Conservation (phyloP, 176 grass and related monocot genomes). For the Thinopyrum elongatum region DNA sequence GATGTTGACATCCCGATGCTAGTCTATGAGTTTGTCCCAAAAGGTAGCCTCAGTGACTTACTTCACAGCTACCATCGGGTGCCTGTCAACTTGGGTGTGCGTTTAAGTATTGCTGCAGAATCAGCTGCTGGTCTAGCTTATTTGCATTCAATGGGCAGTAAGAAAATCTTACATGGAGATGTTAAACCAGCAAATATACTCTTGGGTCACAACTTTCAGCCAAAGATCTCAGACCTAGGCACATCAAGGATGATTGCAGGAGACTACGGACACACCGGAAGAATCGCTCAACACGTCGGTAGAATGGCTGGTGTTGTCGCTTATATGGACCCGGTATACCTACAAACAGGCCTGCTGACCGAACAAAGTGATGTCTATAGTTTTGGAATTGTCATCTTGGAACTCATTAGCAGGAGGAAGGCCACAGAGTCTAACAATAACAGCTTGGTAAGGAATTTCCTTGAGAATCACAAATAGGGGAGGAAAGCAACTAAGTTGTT, state of each 20-base stretch:
- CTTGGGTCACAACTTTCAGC: neutral
- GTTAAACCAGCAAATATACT: neutral
- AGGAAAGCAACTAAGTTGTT: neutral
- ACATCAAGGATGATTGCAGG: neutral
- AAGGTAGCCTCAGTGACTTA: too few relatives aligned
- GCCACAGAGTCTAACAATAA: too few relatives aligned
- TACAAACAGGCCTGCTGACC: neutral
- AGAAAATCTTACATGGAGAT: neutral
- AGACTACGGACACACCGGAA: neutral
- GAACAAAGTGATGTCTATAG: neutral
- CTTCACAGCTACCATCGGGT: too few relatives aligned
- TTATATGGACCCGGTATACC: neutral
- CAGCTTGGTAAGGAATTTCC: neutral
- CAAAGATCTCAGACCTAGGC: neutral
- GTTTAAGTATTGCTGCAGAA: neutral
- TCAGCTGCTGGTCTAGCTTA: neutral
- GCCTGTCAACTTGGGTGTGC: neutral
- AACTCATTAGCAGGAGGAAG: neutral
- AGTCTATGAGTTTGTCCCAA: too few relatives aligned
- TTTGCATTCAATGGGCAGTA: neutral
- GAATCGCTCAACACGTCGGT: too few relatives aligned
- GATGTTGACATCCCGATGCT: too few relatives aligned
- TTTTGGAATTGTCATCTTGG: neutral
- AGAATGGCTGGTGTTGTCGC: too few relatives aligned
- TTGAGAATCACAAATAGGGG: neutral